Percentiles rank a stretch among this genome's conserved stretches.
Conservation (phyloP, 768 basidiomycete species). For the Russula virescens region DNA sequence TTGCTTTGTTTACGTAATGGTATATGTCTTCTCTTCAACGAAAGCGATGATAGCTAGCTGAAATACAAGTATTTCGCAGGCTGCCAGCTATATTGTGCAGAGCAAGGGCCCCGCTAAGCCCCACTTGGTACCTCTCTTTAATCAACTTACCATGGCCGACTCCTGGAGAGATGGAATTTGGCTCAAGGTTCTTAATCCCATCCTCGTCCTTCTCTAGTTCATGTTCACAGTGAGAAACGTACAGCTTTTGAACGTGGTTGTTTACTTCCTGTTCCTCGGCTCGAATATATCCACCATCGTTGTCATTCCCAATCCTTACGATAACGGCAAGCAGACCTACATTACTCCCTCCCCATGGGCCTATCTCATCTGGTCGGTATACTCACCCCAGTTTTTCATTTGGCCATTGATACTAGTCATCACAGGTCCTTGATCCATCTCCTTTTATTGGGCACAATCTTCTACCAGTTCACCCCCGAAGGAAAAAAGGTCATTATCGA, state of each 20-base stretch:
- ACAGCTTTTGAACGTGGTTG: conserved; percentile 25
- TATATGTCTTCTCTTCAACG: no score
- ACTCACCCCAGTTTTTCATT: neutral
- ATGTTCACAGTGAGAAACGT: no score
- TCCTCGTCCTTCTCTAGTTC: no score
- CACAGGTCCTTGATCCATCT: conserved; percentile 81
- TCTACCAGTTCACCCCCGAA: conserved; percentile 79
- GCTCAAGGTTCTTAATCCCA: no score
- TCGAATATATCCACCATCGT: conserved; percentile 86
- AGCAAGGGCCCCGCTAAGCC: no score
- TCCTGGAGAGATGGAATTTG: no score
- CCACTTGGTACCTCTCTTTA: no score
- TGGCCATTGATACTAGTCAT: conserved; percentile 9
- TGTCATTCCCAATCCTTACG: conserved; percentile 65
- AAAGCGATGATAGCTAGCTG: no score
- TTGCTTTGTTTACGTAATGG: no score
- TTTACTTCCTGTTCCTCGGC: conserved; percentile 83
- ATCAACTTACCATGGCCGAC: no score
- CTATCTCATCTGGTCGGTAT: conserved; percentile 76
- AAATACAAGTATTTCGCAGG: no score
- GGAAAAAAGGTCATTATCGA: conserved; percentile 81
- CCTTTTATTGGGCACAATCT: conserved; percentile 82
- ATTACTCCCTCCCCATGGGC: conserved; percentile 93
- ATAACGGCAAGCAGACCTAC: conserved; percentile 77
- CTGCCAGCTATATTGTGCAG: no score